A percentile compares a stretch with the other conserved stretches of the same genome.
Evolutionary conservation across 805 yeast species (phyloP).

Genomic region (Saccharomycopsis fibuligera): DNA sequence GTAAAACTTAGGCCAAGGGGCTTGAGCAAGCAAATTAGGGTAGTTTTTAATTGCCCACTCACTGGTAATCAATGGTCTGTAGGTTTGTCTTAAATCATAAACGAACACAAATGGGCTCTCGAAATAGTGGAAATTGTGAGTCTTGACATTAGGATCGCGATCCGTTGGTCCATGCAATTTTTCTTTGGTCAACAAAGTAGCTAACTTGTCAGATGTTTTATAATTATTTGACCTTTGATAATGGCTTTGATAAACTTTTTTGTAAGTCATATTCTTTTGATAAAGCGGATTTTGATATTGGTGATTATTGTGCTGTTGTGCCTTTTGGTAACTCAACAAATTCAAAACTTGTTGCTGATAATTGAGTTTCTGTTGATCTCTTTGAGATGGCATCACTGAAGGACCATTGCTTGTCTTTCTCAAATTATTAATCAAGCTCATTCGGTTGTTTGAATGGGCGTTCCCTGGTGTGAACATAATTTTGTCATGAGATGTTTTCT

Average conservation of each 20-base stretch:
- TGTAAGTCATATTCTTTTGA: neutral
- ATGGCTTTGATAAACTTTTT: neutral
- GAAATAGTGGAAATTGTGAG: conserved; percentile 82
- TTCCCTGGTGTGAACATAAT: too few species aligned
- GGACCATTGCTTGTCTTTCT: conserved; percentile 5
- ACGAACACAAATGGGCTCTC: conserved; percentile 68
- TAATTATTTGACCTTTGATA: neutral
- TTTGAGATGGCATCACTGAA: neutral
- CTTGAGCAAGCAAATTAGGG: conserved; percentile 6
- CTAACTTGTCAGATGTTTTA: conserved; percentile 33
- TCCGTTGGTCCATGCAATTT: conserved; percentile 82
- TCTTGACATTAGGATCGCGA: conserved; percentile 75
- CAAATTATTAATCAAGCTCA: conserved; percentile 9
- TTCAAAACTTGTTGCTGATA: conserved; percentile 15
- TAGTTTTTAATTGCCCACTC: conserved; percentile 59
- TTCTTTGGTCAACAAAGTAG: conserved; percentile 73
- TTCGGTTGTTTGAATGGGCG: too few species aligned
- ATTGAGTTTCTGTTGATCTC: conserved; percentile 6
- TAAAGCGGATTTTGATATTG: neutral
- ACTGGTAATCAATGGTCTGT: conserved; percentile 73
- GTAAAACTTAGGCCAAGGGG: conserved; percentile 53
- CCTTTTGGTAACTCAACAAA: conserved; percentile 6
- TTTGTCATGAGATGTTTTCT: too few species aligned
- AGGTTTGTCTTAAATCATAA: conserved; percentile 71
- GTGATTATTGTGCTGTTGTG: neutral